phyloP scores from a whole-genome alignment of 805 yeast species.

The Tetrapisispora phaffii region DNA sequence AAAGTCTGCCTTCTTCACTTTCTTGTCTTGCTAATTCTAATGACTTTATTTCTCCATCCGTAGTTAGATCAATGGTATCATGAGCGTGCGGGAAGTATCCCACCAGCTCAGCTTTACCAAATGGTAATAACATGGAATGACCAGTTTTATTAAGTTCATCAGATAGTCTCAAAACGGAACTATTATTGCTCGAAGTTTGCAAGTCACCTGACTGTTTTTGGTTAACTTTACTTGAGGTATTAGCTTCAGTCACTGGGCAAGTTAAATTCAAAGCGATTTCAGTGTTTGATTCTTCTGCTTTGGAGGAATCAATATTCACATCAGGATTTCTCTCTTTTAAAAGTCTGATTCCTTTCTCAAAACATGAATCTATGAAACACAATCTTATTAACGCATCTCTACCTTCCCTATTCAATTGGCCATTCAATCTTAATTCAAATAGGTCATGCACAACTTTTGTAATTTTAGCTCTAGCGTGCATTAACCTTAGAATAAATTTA shows the following conservation, averaged over 20 bases:
- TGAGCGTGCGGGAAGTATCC: constrained; percentile 22
- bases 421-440: constrained; percentile 45
- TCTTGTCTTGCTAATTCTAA: constrained; percentile 10
- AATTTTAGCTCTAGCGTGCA: constrained; percentile 32
- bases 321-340: constrained; percentile 22
- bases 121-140: constrained; percentile 29
- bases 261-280: background rate
- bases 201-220: background rate
- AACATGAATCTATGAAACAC: constrained; percentile 60
- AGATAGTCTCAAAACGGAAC: constrained; percentile 14
- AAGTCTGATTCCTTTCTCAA: constrained; percentile 42
- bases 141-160: constrained; percentile 24
- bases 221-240: no score
- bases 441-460: constrained; percentile 47
- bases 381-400: constrained; percentile 68
- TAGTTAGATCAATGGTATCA: constrained; percentile 23
- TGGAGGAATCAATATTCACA: background rate
- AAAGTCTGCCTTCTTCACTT: constrained; percentile 12
- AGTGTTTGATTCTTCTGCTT: background rate
- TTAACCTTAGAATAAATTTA: constrained; percentile 32
- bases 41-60: constrained; percentile 4
- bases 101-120: constrained; percentile 27
- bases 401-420: constrained; percentile 55
- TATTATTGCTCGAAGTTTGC: background rate
- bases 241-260: background rate